These are phyloP conservation scores for Backusella australiensis DNA, from an alignment of 192 early-diverging fungal species.

Conservation along the genomic window DNA sequence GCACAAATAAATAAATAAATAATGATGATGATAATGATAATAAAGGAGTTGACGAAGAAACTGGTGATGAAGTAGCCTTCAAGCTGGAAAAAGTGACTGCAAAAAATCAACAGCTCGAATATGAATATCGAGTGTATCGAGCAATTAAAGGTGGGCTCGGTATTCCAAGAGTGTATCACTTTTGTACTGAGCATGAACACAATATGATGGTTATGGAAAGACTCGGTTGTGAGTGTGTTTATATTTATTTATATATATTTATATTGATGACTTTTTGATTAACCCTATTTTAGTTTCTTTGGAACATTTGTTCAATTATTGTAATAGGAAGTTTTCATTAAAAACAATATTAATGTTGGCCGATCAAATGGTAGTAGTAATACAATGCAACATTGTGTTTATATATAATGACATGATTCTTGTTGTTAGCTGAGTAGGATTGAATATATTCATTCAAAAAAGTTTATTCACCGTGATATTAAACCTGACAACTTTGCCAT, in stretches of 20 bases:
- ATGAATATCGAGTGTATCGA: constrained; percentile 95
- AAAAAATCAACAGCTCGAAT: constrained; percentile 96
- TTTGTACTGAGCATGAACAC: constrained; percentile 78
- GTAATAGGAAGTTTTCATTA: constrained; percentile 82
- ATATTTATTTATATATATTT: background rate
- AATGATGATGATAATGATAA: background rate
- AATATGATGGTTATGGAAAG: constrained; percentile 87
- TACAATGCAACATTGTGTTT: background rate
- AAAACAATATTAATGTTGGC: constrained; percentile 86
- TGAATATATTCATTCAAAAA: constrained; percentile 74
- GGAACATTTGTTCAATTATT: constrained; percentile 90
- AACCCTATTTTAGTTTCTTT: constrained; percentile 50
- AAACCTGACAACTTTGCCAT: constrained; percentile 93
- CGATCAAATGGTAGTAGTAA: constrained; percentile 70
- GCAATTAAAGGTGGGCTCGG: constrained; percentile 90
- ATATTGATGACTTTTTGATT: background rate
- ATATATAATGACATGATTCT: background rate
- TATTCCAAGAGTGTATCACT: constrained; percentile 83
- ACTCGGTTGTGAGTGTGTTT: constrained; percentile 56
- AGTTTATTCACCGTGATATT: constrained; percentile 89
- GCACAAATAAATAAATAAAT: background rate
- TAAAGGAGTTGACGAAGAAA: constrained; percentile 78
- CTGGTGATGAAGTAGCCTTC: constrained; percentile 96
- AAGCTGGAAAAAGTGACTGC: constrained; percentile 93
- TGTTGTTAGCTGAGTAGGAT: constrained; percentile 53